Conservation (phyloP, 768 basidiomycete species). For the Suillus paluster region DNA sequence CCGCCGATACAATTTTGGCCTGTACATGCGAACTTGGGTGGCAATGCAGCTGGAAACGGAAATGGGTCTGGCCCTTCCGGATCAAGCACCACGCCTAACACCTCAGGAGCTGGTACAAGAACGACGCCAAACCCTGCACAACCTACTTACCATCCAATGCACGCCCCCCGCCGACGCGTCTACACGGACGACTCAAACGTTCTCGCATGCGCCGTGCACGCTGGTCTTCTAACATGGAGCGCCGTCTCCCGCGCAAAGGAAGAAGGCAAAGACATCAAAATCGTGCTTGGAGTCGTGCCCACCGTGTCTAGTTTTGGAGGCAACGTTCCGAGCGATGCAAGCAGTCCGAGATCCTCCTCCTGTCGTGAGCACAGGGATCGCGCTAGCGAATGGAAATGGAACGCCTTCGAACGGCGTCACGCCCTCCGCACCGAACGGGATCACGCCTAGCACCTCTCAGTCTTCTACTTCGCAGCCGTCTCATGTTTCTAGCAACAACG, state of each 20-base stretch:
- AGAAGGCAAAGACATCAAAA: constrained; percentile 43
- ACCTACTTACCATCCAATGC: constrained; percentile 22
- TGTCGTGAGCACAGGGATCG: constrained; percentile 17
- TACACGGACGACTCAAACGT: constrained; percentile 83
- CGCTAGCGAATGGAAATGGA: constrained; percentile 24
- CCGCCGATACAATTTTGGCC: constrained; percentile 36
- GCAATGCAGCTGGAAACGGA: not conserved
- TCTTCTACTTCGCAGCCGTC: constrained; percentile 28
- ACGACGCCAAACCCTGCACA: constrained; percentile 14
- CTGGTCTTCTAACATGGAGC: constrained; percentile 55
- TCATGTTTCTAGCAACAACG: not conserved
- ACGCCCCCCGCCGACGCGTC: constrained; percentile 50
- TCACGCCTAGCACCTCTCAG: constrained; percentile 27
- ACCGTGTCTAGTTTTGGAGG: constrained; percentile 47
- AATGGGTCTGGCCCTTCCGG: constrained; percentile 17
- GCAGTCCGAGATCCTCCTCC: constrained; percentile 31
- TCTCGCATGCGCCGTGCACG: constrained; percentile 69
- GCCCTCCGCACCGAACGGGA: constrained; percentile 12
- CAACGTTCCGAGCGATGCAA: constrained; percentile 48
- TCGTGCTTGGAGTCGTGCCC: constrained; percentile 46
- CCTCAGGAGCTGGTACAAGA: not conserved
- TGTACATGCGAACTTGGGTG: constrained; percentile 8
- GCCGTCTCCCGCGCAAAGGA: constrained; percentile 41
- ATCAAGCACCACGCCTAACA: constrained; percentile 20
- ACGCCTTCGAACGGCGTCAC: constrained; percentile 23